Base-by-base conservation (phyloP, 352 stramenopile genomes). In the Globisporangium viniferum region DNA sequence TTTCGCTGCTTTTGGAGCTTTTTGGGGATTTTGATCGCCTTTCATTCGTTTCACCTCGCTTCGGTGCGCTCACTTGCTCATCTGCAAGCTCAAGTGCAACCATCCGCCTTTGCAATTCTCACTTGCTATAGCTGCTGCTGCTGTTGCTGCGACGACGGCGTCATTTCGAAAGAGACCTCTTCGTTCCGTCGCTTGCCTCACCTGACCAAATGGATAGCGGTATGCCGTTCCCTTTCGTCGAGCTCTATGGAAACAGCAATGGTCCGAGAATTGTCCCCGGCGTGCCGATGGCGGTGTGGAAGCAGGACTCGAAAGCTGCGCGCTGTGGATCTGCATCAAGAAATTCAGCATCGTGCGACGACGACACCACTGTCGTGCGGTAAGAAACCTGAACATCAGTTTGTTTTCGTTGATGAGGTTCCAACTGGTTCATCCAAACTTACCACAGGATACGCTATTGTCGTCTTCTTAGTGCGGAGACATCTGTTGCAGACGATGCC, bases 291-390 rank as follows among this genome's bases (percentile, higher is more conserved):
- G 76, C 80, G 2, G 46, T 67, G 2, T 92, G 84, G 82, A 89
- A 84, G 69, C 67, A 77, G 12, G 78, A 89, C 44, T 73, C 82
- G 46, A 76, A 74, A 22, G 74, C 73, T 1, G 15, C 62, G 29
- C 79, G 79, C 24, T 92, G 84, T 44, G 81, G 5, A 84, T 91
- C 55, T 92, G 84, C 71, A 64, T 80, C 46, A 89, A 89, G 59
- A 88, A 86, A 55, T 92, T 92, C 58, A 73, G 71, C 1, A 69
- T 92, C 54, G 71, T 92, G 29, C 73, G 84, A 33, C 82, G 84
- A 56, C 86, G 84, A 51, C 82, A 92, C 61, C 84, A 92, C 68
- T 92, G 84, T 59, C 73, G 82, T 69, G 82, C 78, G 61, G 82
- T 91, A 87, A 72, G 79, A 27, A 44, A 10, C 2, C 15, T 0